Percentiles rank a stretch among this genome's conserved stretches.
These are phyloP conservation scores for Hanseniaspora taiwanica DNA, from an alignment of 805 yeast genomes.

Conservation along the genomic window DNA sequence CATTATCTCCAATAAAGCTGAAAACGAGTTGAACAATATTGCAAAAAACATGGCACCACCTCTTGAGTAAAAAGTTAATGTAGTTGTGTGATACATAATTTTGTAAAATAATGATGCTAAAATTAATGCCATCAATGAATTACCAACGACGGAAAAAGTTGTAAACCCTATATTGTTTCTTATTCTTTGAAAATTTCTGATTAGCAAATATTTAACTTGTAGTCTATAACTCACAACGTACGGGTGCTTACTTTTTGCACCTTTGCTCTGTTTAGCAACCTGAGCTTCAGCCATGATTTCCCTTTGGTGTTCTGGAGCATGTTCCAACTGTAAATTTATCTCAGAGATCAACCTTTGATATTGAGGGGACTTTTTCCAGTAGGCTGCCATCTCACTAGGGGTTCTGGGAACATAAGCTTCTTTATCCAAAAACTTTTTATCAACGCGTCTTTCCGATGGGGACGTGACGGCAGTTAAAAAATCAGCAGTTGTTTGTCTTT, in stretches of 20 bases:
- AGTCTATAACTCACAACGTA: constrained; percentile 34
- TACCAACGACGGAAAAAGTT: constrained; percentile 27
- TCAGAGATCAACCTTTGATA: constrained; percentile 27
- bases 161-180: constrained; percentile 34
- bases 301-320: constrained; percentile 4
- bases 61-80: constrained; percentile 37
- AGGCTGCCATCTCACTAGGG: constrained; percentile 36
- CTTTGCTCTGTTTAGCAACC: constrained; percentile 34
- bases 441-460: constrained; percentile 35
- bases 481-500: constrained; percentile 48
- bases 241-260: constrained; percentile 31
- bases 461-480: constrained; percentile 43
- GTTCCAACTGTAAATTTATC: constrained; percentile 26
- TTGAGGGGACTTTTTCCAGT: constrained; percentile 36
- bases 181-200: constrained; percentile 34
- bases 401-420: constrained; percentile 34
- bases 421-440: constrained; percentile 28
- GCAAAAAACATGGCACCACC: constrained; percentile 55
- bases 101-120: constrained; percentile 43
- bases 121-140: constrained; percentile 37
- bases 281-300: constrained; percentile 24
- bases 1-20: constrained; percentile 44
- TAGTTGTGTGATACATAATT: constrained; percentile 20
- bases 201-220: constrained; percentile 34
- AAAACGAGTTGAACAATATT: constrained; percentile 45